A percentile compares a stretch with the other conserved stretches of the same genome.
These are phyloP conservation scores for Jacaranda copaia DNA, from an alignment of 257 asterid species.

Conservation along the genomic window DNA sequence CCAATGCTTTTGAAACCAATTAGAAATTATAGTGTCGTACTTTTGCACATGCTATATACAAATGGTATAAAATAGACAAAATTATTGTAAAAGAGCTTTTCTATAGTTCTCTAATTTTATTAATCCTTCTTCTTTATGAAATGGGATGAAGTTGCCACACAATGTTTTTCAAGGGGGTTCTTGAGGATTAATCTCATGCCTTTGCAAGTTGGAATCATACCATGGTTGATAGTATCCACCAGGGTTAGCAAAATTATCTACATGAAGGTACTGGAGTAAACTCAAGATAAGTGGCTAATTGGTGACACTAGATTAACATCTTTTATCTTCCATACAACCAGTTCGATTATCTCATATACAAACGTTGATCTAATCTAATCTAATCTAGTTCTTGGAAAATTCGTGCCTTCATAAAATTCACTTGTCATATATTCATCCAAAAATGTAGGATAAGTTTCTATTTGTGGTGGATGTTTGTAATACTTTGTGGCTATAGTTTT, in stretches of 20 bases:
- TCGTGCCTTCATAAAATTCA: constrained; percentile 7
- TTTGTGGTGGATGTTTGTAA: background rate
- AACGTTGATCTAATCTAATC: background rate
- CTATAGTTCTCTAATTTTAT: background rate
- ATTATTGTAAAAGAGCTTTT: background rate
- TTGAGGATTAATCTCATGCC: constrained; percentile 25
- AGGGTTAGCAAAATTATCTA: constrained; percentile 80
- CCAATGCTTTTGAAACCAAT: no score
- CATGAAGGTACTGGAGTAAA: constrained; percentile 59
- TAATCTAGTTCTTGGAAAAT: background rate
- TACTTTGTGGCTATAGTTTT: background rate
- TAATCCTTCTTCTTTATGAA: background rate
- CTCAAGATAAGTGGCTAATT: constrained; percentile 1
- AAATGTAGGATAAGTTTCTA: constrained; percentile 7
- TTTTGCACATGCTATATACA: no score
- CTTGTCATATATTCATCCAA: background rate
- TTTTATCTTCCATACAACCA: background rate
- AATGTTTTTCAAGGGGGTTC: background rate
- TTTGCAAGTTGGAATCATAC: constrained; percentile 90
- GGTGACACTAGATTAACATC: constrained; percentile 23
- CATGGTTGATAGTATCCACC: constrained; percentile 82
- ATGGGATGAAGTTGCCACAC: background rate
- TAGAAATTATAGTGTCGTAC: no score
- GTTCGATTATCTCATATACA: background rate
- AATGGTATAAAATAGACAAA: background rate